A percentile compares a stretch with the other conserved stretches of the same genome.
Evolutionary conservation across 495 filamentous ascomycete species (phyloP).

Genomic region (Penicillium flavigenum): DNA sequence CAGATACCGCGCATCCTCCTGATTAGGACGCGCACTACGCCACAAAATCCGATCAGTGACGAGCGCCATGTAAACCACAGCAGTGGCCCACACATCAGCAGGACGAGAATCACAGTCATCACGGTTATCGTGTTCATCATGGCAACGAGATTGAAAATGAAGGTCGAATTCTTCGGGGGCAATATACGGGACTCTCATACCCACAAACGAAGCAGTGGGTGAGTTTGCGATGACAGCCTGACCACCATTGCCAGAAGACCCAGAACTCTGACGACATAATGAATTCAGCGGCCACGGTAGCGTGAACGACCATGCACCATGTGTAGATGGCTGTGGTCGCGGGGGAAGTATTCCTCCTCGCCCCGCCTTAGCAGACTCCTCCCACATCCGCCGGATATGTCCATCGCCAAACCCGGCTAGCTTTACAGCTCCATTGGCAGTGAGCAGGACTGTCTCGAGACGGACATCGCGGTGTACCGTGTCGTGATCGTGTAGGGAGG

Average conservation of each 20-base stretch:
- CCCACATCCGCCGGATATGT: slow-evolving; percentile 53
- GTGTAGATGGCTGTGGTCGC: slow-evolving; percentile 1
- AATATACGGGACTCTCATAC: slow-evolving; percentile 24
- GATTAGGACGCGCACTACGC: slow-evolving; percentile 76
- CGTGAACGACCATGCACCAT: slow-evolving; percentile 17
- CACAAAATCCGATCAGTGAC: slow-evolving; percentile 85
- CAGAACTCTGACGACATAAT: background rate
- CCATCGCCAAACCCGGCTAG: slow-evolving; percentile 96
- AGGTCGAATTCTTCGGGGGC: slow-evolving; percentile 22
- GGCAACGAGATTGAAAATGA: background rate
- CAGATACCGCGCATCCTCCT: slow-evolving; percentile 83
- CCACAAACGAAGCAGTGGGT: slow-evolving; percentile 17
- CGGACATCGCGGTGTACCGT: slow-evolving; percentile 91
- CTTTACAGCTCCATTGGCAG: slow-evolving; percentile 81
- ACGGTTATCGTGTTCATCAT: slow-evolving; percentile 65
- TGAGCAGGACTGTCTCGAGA: slow-evolving; percentile 94
- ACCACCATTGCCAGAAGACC: background rate
- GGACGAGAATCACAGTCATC: slow-evolving; percentile 80
- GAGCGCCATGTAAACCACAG: slow-evolving; percentile 97
- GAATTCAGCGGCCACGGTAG: slow-evolving; percentile 16
- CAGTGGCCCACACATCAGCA: slow-evolving; percentile 92
- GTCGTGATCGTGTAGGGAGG: slow-evolving; percentile 93
- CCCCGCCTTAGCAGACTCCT: background rate
- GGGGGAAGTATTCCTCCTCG: slow-evolving; percentile 5
- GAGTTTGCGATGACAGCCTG: background rate